These are phyloP conservation scores for Trichoderma breve DNA, from an alignment of 2,329 filamentous ascomycete species.

Conservation along the genomic window DNA sequence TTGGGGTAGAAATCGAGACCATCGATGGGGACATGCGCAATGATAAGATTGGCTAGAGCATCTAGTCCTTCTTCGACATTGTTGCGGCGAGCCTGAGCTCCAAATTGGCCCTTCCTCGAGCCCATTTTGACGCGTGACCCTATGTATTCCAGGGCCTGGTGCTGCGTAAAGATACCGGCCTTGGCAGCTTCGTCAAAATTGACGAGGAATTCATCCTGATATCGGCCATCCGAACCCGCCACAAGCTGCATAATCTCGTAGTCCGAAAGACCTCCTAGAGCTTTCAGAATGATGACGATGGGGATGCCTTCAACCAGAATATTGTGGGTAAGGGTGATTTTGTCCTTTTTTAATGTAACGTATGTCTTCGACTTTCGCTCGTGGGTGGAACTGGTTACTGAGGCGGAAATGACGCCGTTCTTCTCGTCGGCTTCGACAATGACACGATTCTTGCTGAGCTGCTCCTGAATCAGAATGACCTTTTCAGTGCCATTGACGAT, in stretches of 20 bases:
- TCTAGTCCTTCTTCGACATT: constrained; percentile 90
- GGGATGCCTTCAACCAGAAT: constrained; percentile 91
- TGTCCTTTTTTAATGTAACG: constrained; percentile 89
- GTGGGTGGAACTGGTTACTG: constrained; percentile 95
- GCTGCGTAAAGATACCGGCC: constrained; percentile 83
- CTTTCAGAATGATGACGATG: constrained; percentile 88
- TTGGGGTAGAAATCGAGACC: constrained; percentile 96
- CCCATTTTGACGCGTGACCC: constrained; percentile 86
- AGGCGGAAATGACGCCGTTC: constrained; percentile 91
- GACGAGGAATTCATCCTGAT: constrained; percentile 91
- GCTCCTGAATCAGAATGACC: constrained; percentile 96
- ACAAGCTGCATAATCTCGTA: constrained; percentile 92
- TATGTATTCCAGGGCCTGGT: constrained; percentile 92
- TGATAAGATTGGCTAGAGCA: constrained; percentile 85
- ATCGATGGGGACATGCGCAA: constrained; percentile 89
- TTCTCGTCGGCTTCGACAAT: constrained; percentile 93
- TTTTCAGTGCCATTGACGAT: constrained; percentile 98
- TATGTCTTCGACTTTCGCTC: constrained; percentile 98
- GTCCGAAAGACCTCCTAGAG: constrained; percentile 89
- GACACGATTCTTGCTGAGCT: constrained; percentile 97
- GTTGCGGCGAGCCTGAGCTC: constrained; percentile 64
- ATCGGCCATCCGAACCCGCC: constrained; percentile 79
- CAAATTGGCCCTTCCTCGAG: constrained; percentile 57
- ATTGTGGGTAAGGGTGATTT: constrained; percentile 87
- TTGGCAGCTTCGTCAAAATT: constrained; percentile 93